Evolutionary conservation across 371 early-diverging fungal species (phyloP).

Genomic region (Mortierella sp.): DNA sequence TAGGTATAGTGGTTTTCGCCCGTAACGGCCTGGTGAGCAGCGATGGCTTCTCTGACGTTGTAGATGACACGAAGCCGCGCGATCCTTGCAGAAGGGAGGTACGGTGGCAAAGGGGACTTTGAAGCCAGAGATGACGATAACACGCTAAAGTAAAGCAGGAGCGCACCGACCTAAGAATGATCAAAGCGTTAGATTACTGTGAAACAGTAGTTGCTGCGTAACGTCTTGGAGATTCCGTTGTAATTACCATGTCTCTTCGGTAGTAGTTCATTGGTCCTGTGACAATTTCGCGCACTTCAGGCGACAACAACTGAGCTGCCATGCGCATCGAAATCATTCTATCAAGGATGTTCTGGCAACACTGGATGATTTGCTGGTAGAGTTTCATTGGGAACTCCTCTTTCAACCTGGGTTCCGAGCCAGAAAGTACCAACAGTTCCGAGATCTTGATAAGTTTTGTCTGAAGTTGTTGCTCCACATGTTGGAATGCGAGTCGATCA

Average conservation of each 20-base stretch:
- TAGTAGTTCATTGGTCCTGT: constrained; percentile 56
- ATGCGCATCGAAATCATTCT: constrained; percentile 64
- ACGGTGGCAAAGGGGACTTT: constrained; percentile 66
- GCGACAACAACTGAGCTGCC: constrained; percentile 61
- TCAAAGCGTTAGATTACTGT: not conserved
- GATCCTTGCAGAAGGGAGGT: constrained; percentile 65
- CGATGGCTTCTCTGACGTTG: constrained; percentile 54
- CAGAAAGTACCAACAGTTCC: constrained; percentile 63
- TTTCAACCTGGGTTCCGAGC: constrained; percentile 67
- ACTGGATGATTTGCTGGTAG: constrained; percentile 65
- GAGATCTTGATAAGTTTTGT: constrained; percentile 51
- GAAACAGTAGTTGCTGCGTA: not conserved
- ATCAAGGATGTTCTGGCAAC: constrained; percentile 64
- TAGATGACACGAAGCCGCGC: constrained; percentile 62
- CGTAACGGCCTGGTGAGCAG: constrained; percentile 36
- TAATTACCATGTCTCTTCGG: constrained; percentile 63
- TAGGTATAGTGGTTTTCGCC: constrained; percentile 53
- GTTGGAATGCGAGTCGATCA: constrained; percentile 47
- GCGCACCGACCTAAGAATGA: constrained; percentile 36
- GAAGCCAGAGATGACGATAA: constrained; percentile 62
- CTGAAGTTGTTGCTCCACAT: constrained; percentile 50
- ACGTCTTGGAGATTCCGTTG: not conserved
- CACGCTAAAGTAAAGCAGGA: constrained; percentile 55
- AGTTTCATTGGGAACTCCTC: constrained; percentile 68
- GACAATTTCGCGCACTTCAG: constrained; percentile 54